Evolutionary conservation across 768 basidiomycete genomes (phyloP), one percentile per base, ranked within the genome.

Genomic region (Tulasnella sp.): DNA sequence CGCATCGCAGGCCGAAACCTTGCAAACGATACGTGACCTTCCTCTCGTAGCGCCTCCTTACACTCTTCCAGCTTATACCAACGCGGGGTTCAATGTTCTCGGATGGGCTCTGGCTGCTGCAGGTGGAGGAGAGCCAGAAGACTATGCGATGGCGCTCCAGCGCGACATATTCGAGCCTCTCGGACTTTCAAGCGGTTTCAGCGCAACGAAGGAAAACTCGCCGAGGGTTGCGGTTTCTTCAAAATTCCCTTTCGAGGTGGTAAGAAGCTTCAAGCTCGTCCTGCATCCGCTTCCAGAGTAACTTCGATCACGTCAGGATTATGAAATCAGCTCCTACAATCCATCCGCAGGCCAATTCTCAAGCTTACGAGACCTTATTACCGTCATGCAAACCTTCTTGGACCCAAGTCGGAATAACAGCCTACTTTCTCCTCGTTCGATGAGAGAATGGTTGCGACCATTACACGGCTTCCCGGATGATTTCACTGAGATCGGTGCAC

Each of bases 321-420:
- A 82, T 16, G 83, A 84, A 73, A 84, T 88, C 77, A 86, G 86
- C 72, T 81, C 84, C 0, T 81, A 81, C 79, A 87, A 88, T 77
- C 84, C 88, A 3, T 81, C 86, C 2, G 88, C 86, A 2, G 89
- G 88, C 2, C 89, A 90, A 79, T 88, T 87, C 80, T 85, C 86
- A 79, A 89, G 88, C 0, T 82, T 90, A 15, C 80, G 85, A 0
- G 89, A 90, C 80, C 82, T 88, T 10, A 81, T 82, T 20, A 86
- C 81, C 7, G 73, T 88, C 70, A 87, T 87, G 84, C 85, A 86
- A 75, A 84, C 85, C 4, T 80, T 89, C 69, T 83, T 90, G 37
- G 84, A 88, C 51, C 87, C 89, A 5, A 37, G 15, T 2, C 44
- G 37, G 0, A 75, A 78, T 0, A 79, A 80, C 46, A 82, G 81